Base-by-base conservation (phyloP, 306 rosid species). In the Leucaena leucocephala region DNA sequence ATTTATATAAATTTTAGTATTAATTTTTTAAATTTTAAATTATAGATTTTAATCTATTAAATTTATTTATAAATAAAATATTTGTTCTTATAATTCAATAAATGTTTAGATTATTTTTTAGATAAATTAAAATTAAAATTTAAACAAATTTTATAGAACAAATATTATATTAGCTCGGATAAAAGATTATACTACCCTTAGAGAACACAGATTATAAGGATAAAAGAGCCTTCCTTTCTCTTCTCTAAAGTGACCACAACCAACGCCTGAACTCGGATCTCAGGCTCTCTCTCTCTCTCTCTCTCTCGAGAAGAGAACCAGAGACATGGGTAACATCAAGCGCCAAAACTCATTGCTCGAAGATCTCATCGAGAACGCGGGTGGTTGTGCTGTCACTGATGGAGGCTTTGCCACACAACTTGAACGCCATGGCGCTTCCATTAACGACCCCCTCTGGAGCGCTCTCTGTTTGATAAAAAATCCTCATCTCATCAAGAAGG, bases 321-420 rank as follows among this genome's bases (percentile, higher is more conserved):
- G 82, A 63, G 75, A 70, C 7, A 77, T 81, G 88, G 84, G 82
- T 50, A 68, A 78, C 39, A 76, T 72, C 75, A 76, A 76, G 79
- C 78, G 27, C 42, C 66, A 74, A 81, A 84, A 84, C 61, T 14
- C 89, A 59, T 79, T 81, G 82, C 58, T 94, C 83, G 94, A 90
- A n/a, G 91, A 89, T 64, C 73, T 94, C 33, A 86, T 91, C 35
- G 81, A 87, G 58, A 84, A 77, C 34, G 90, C 87, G 0, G 97
- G 98, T 42, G 97, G 94, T 7, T 94, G 96, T 68, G 92, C 87
- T 55, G 87, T 91, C 17, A 77, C 84, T 0, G 98, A 94, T 81
- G 98, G 98, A 52, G 96, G 98, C 3, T 89, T 94, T 74, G 91
- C 98, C 12, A 94, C 98, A 12, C 96, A 94, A 78, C 92, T 91